These are phyloP conservation scores for Prunus campanulata DNA, from an alignment of 306 rosid species.

Conservation along the genomic window DNA sequence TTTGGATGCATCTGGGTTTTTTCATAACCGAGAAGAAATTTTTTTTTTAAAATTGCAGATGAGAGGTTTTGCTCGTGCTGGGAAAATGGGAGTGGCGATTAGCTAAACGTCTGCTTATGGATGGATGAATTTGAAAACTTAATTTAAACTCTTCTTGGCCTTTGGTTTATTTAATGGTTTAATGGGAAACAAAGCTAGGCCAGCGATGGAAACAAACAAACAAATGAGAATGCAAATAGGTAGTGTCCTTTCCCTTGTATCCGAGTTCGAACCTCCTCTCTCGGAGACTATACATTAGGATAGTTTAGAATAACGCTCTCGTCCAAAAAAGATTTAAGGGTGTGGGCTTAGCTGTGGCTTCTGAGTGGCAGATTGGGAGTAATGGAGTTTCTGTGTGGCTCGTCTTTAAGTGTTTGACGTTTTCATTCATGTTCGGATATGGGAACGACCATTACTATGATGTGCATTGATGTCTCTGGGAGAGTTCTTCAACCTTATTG, in stretches of 20 bases:
- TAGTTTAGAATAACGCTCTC: too few species aligned
- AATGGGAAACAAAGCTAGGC: background rate
- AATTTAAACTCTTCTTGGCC: background rate
- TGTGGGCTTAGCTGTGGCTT: background rate
- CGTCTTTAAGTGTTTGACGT: conserved; percentile 35
- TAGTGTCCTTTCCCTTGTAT: too few species aligned
- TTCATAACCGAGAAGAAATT: conserved; percentile 27
- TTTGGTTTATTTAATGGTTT: too few species aligned
- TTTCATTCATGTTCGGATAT: conserved; percentile 16
- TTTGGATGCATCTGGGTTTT: conserved; percentile 60
- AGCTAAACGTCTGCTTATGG: conserved; percentile 50
- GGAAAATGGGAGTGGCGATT: conserved; percentile 38
- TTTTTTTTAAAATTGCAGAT: background rate
- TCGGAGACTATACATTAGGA: too few species aligned
- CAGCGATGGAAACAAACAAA: background rate
- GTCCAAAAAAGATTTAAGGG: background rate
- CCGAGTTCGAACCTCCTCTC: too few species aligned
- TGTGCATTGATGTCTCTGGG: background rate
- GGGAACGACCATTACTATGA: conserved; percentile 23
- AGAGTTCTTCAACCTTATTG: conserved; percentile 1
- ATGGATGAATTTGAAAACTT: conserved; percentile 7
- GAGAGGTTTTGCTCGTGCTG: conserved; percentile 22
- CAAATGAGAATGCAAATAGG: too few species aligned
- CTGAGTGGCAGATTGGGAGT: background rate
- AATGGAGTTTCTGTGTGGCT: background rate